Percentiles rank a stretch among this genome's conserved stretches.
These are phyloP conservation scores for Colletotrichum sp. DNA, from an alignment of 2,329 filamentous ascomycete species.

Conservation along the genomic window DNA sequence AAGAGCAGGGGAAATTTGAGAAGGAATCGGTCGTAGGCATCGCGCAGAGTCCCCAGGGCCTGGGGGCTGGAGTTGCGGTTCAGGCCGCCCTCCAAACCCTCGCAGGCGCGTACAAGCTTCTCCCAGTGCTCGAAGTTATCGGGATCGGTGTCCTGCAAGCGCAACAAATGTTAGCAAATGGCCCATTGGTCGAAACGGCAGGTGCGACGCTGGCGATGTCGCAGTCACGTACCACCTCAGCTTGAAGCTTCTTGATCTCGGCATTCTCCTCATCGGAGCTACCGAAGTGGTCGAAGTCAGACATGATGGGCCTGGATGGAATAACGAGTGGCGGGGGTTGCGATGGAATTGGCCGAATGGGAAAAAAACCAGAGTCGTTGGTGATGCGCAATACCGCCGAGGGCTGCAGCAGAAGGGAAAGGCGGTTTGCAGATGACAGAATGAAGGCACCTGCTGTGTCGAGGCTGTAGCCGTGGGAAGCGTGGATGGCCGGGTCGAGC, in stretches of 20 bases:
- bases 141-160: conserved; percentile 65
- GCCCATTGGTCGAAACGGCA: neutral
- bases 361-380: neutral
- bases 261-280: conserved; percentile 81
- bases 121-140: conserved; percentile 98
- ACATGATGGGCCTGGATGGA: conserved; percentile 52
- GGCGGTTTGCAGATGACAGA: conserved; percentile 7
- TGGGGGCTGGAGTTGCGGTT: conserved; percentile 97
- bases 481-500: conserved; percentile 5
- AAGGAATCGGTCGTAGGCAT: conserved; percentile 90
- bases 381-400: neutral
- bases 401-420: neutral
- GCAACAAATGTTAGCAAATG: neutral
- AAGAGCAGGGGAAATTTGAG: conserved; percentile 95
- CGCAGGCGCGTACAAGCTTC: conserved; percentile 82
- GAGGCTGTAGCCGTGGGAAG: conserved; percentile 8
- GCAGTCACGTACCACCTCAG: conserved; percentile 72
- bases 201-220: neutral
- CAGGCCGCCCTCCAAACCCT: conserved; percentile 87
- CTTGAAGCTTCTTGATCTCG: conserved; percentile 79
- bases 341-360: neutral
- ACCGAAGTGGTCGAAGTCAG: conserved; percentile 73
- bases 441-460: conserved; percentile 1
- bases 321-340: conserved; percentile 12
- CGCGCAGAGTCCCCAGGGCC: conserved; percentile 84